Base-by-base conservation (phyloP, 768 basidiomycete species). In the Sporobolomyces phaffii region DNA sequence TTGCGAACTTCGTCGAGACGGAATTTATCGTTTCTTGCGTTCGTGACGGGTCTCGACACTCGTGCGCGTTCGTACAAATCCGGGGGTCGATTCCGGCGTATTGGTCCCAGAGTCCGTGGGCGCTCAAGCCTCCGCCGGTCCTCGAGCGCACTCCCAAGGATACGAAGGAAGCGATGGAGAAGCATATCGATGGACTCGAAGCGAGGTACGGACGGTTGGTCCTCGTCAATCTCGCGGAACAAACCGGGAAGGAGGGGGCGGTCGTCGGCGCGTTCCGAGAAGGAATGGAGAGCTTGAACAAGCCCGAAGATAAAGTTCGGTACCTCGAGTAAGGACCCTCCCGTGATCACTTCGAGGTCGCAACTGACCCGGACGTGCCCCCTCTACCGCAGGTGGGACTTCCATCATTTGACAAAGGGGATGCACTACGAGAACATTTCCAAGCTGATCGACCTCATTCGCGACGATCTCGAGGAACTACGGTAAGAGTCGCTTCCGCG, bases 41-140 rank as follows among this genome's bases (percentile, higher is more conserved):
- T 89, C 84, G 90, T 3, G 87, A 91, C 73, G 85, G 82, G 20
- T 83, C 81, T 59, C 79, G 81, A 33, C 92, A 94, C 73, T 79
- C 89, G 15, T 94, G 94, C 76, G 86, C 89, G 68, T 90, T 91
- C 77, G 84, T 93, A 2, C 91, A 98, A 78, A 83, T 90, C 59
- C 83, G 96, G 73, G 96, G 75, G 0, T 68, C 61, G 9, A 90
- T 91, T 90, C 65, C 65, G 24, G n/a, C 62, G 41, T 45, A 29
- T n/a, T 74, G 73, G 73, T 31, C 31, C 1, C 75, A 75, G 41
- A 58, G 48, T 4, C 75, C 73, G 0, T 75, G 65, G 64, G 60
- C 66, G 15, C 64, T 75, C 28, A 75, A 75, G 33, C 75, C 75
- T 26, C 64, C 74, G 2, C 75, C 72, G 0, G 65, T 74, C 3